Base-by-base conservation (phyloP, 306 rosid species). In the Glycine soja region DNA sequence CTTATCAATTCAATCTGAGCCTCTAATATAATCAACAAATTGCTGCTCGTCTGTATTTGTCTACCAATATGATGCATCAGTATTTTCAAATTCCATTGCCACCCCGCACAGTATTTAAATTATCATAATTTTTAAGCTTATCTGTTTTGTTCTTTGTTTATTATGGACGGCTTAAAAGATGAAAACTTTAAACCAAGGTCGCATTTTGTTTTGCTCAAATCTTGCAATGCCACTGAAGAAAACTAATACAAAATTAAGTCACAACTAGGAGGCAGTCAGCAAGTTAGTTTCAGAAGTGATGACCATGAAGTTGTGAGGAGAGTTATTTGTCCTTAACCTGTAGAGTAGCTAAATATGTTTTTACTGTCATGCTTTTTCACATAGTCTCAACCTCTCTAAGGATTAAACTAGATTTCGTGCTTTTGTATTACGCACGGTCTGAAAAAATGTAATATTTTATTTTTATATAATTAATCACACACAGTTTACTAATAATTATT, bases 31-130 rank as follows among this genome's bases (percentile, higher is more conserved):
- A n/a, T 68, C 70, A 8, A 0, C 7, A 61, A 76, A 77, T 34
- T 74, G 78, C 48, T 5, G 47, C 51, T 74, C 48, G 53, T 71
- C 36, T 45, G 73, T 50, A 59, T 74, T 87, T 61, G 90, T 85
- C 90, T 38, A 6, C 76, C 68, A 83, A 74, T 84, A 79, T 80
- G 54, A 19, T 19, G 24, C 79, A 75, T 69, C 8, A 14, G 36
- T 46, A 16, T 67, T 67, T 67, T 67, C 72, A 67, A 67, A 19
- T 10, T 16, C 65, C 13, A 9, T 11, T 46, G 54, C 79, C 42
- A 12, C 18, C 43, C 10, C 7, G 12, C 5, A 8, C 15, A 53
- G 11, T 16, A 9, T 67, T n/a, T 40, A n/a, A 62, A 14, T 78
- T 19, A 19, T 69, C 45, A 13, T 16, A 24, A 3, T 73, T 72